phyloP scores from a whole-genome alignment of 768 basidiomycete genomes.

The Clitopilus hobsonii region DNA sequence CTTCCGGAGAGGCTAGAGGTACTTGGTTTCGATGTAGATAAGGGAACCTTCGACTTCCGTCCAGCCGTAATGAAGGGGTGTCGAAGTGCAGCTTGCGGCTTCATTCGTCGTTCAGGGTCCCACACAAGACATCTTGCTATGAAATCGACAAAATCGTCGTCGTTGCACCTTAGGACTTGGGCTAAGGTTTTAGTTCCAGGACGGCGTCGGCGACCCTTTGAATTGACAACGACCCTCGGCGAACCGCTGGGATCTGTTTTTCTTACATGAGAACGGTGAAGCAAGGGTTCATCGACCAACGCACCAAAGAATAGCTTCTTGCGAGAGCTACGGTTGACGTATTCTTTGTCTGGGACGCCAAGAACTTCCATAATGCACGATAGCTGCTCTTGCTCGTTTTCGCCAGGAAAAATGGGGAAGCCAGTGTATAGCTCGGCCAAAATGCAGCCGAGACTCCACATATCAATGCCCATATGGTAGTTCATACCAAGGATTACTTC shows the following conservation, averaged over 20 bases:
- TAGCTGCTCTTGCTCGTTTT: slow-evolving; percentile 97
- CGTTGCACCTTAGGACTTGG: slow-evolving; percentile 87
- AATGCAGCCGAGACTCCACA: slow-evolving; percentile 99
- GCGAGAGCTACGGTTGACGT: slow-evolving; percentile 89
- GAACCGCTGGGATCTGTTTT: slow-evolving; percentile 90
- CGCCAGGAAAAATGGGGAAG: slow-evolving; percentile 97
- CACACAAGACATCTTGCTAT: slow-evolving; percentile 95
- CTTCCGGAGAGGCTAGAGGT: slow-evolving; percentile 49
- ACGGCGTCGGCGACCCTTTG: slow-evolving; percentile 88
- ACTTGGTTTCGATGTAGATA: slow-evolving; percentile 48
- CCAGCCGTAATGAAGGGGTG: slow-evolving; percentile 84
- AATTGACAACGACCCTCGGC: slow-evolving; percentile 91
- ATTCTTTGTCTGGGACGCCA: slow-evolving; percentile 91
- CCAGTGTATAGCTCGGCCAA: slow-evolving; percentile 96
- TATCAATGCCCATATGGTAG: slow-evolving; percentile 98
- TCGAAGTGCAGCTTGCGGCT: slow-evolving; percentile 87
- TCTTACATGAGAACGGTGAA: no score
- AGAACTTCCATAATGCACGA: slow-evolving; percentile 99
- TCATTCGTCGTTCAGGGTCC: slow-evolving; percentile 96
- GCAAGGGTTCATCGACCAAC: no score
- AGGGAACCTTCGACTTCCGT: slow-evolving; percentile 44
- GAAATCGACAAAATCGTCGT: slow-evolving; percentile 96
- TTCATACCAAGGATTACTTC: slow-evolving; percentile 99
- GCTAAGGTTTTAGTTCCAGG: slow-evolving; percentile 89
- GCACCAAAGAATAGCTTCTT: slow-evolving; percentile 95